Base-by-base conservation (phyloP, 2,329 filamentous ascomycete genomes). In the Penicillium sp. region DNA sequence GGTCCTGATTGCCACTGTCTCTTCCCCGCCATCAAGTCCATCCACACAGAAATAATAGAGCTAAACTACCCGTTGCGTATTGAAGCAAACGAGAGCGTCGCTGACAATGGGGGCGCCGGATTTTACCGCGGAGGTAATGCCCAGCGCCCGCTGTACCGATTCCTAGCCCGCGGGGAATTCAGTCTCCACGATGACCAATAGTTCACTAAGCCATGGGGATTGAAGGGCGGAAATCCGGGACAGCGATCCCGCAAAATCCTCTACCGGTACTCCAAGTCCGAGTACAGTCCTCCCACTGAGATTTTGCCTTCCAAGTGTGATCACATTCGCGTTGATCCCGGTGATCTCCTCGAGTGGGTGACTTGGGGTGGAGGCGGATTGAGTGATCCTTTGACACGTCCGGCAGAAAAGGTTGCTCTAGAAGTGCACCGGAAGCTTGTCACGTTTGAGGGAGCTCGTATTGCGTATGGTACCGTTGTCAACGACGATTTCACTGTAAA, bases 331-430 rank as follows among this genome's bases (percentile, higher is more conserved):
- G 79, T 82, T 1, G 68, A 75, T 25, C 76, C 75, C 1, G 78
- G 75, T 33, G 80, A 82, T 58, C 71, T 82, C 1, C 75, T 82
- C 5, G 80, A 81, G 68, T 82, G 77, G 77, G 73, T 80, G 29
- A 82, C 80, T 4, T 82, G 79, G 80, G 79, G 80, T 47, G 80
- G 79, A 36, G 80, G 80, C 27, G 79, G 80, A 3, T 73, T 82
- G 13, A 79, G 29, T 31, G 78, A 82, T 64, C 76, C 79, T 0
- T 68, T 82, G 10, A 76, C 75, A 0, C 73, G 80, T 1, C 77
- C 79, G 0, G 70, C 76, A 0, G 69, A 74, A 27, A 75, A 74
- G 42, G 79, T 82, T 10, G 79, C 78, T 0, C 64, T 76, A 8
- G 80, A 82, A 64, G 78, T 81, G 1, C 77, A 76, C 50, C 75